Evolutionary conservation across 2,329 filamentous ascomycete species (phyloP).

Genomic region (Blastomyces silverae): DNA sequence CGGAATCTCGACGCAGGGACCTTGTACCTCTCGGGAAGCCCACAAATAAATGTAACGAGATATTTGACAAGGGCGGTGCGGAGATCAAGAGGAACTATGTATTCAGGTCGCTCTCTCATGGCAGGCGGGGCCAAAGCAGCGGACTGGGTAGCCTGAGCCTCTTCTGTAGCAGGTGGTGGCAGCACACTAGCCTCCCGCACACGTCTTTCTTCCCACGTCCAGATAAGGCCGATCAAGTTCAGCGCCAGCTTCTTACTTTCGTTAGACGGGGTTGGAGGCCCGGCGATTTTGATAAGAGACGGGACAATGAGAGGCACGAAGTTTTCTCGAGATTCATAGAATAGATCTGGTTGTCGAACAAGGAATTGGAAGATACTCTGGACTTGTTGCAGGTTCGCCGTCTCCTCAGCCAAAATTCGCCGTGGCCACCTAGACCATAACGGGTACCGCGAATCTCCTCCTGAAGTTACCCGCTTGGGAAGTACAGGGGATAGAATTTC

Average conservation of each 20-base stretch:
- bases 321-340: constrained; percentile 90
- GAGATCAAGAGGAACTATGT: constrained; percentile 59
- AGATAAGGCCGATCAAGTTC: constrained; percentile 83
- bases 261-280: constrained; percentile 68
- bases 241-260: constrained; percentile 88
- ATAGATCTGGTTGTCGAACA: constrained; percentile 82
- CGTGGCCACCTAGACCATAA: constrained; percentile 86
- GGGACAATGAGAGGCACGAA: constrained; percentile 84
- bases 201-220: constrained; percentile 83
- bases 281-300: constrained; percentile 79
- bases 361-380: constrained; percentile 97
- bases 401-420: constrained; percentile 87
- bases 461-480: constrained; percentile 64
- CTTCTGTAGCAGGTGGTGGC: constrained; percentile 57
- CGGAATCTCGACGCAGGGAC: constrained; percentile 63
- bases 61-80: constrained; percentile 86
- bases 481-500: constrained; percentile 93
- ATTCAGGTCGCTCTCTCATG: constrained; percentile 53
- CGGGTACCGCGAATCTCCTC: constrained; percentile 60
- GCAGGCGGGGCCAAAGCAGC: constrained; percentile 42
- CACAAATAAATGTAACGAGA: constrained; percentile 88
- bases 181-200: constrained; percentile 45
- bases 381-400: constrained; percentile 89
- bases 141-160: constrained; percentile 50
- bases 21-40: constrained; percentile 76